Evolutionary conservation across 2,329 filamentous ascomycete genomes (phyloP).

Genomic region (Monosporascus sp.): DNA sequence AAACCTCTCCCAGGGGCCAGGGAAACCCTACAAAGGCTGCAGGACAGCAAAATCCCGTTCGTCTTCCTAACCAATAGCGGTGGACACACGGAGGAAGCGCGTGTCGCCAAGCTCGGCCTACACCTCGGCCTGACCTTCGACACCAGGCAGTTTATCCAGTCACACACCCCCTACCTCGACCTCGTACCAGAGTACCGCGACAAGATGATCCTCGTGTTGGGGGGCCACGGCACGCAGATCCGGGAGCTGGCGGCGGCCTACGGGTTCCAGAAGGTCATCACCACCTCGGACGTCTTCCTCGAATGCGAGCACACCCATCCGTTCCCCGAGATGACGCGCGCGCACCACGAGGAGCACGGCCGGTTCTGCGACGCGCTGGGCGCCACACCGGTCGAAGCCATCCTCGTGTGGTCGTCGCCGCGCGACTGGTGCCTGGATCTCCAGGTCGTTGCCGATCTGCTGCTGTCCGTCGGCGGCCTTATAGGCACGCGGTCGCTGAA

Average conservation of each 20-base stretch:
- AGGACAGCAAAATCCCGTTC: constrained; percentile 59
- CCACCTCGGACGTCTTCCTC: constrained; percentile 27
- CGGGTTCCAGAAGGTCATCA: constrained; percentile 32
- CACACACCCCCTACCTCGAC: constrained; percentile 66
- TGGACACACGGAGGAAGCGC: constrained; percentile 58
- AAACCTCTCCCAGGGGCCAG: constrained; percentile 57
- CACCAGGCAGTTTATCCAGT: constrained; percentile 56
- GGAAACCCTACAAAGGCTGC: constrained; percentile 53
- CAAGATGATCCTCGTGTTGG: constrained; percentile 47
- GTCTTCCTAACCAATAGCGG: constrained; percentile 73
- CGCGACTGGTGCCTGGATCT: constrained; percentile 32
- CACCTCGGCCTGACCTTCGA: constrained; percentile 44
- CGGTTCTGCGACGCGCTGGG: constrained; percentile 6
- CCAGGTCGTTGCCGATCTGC: constrained; percentile 25
- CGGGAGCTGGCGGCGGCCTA: constrained; percentile 25
- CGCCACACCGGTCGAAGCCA: constrained; percentile 20
- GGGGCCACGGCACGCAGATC: constrained; percentile 36
- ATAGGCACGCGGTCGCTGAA: constrained; percentile 57
- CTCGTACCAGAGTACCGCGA: constrained; percentile 44
- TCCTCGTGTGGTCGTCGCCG: constrained; percentile 29
- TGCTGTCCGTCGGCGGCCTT: constrained; percentile 43
- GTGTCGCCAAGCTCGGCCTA: constrained; percentile 53
- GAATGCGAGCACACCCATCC: constrained; percentile 22
- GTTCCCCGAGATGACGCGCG: constrained; percentile 31
- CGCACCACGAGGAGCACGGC: constrained; percentile 31